A percentile compares a stretch with the other conserved stretches of the same genome.
Conservation (phyloP, 768 basidiomycete species). For the Leccinum ochraceum region DNA sequence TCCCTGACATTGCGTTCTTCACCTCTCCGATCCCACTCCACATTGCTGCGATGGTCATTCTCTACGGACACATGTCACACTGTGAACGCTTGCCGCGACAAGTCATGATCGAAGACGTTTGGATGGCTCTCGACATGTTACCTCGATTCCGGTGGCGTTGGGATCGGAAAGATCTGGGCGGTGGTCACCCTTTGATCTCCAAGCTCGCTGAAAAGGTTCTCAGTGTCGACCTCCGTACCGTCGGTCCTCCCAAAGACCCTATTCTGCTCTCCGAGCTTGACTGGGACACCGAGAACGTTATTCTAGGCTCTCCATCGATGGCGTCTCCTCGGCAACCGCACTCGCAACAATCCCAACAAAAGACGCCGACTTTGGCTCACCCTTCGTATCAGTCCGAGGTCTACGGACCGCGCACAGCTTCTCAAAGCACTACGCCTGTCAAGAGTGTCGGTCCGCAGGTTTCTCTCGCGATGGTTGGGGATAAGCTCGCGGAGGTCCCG, state of each 20-base stretch:
- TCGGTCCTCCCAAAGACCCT: slow-evolving; percentile 42
- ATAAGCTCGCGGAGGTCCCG: slow-evolving; percentile 64
- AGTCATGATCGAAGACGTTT: slow-evolving; percentile 77
- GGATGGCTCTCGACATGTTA: slow-evolving; percentile 86
- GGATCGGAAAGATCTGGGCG: slow-evolving; percentile 81
- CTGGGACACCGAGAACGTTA: slow-evolving; percentile 44
- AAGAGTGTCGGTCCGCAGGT: slow-evolving; percentile 24
- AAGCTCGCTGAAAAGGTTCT: slow-evolving; percentile 82
- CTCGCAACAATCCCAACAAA: slow-evolving; percentile 34
- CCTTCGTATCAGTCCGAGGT: slow-evolving; percentile 35
- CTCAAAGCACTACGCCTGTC: slow-evolving; percentile 33
- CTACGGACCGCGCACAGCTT: slow-evolving; percentile 32
- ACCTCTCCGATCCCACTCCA: slow-evolving; percentile 87
- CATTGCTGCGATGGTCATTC: slow-evolving; percentile 89
- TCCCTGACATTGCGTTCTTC: slow-evolving; percentile 86
- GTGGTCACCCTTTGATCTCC: slow-evolving; percentile 81
- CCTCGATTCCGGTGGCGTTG: slow-evolving; percentile 91
- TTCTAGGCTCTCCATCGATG: slow-evolving; percentile 28
- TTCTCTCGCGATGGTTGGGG: slow-evolving; percentile 25
- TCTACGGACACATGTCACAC: slow-evolving; percentile 83
- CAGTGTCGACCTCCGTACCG: slow-evolving; percentile 65
- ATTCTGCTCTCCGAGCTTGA: slow-evolving; percentile 45
- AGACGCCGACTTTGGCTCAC: slow-evolving; percentile 39
- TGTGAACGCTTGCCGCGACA: slow-evolving; percentile 65
- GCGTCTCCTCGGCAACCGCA: slow-evolving; percentile 29